Evolutionary conservation across 2,329 filamentous ascomycete species (phyloP), one percentile per base, ranked within the genome.

Genomic region (Rachicladosporium sp.): DNA sequence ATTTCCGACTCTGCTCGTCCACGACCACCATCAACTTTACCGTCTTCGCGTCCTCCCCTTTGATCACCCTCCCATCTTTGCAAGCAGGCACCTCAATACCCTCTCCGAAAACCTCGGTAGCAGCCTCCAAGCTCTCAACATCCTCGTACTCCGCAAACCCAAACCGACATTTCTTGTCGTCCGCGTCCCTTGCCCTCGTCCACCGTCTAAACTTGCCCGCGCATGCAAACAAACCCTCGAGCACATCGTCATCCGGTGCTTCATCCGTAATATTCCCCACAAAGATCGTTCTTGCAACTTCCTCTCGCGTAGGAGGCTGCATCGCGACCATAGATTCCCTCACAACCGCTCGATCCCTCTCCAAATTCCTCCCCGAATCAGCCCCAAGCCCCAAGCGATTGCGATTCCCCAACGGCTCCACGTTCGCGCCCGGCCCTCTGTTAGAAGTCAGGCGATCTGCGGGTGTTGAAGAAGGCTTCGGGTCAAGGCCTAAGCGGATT

Each of bases 61-160:
- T 56, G 15, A 51, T 43, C 39, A 65, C 53, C 8, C 51, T 54
- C 46, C 61, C 50, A 51, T 65, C 66, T 15, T 60, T 89, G 59
- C 79, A 82, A 31, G 78, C 68, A 23, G 91, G 91, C 36, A 96
- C 76, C 56, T 86, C 71, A 46, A 95, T 70, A 53, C 89, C 80
- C 52, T 91, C 80, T 57, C 78, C 78, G 51, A 95, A 74, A 41
- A 94, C 75, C 59, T 93, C 86, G 41, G 88, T 78, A 33, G 89
- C 91, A 33, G 80, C 80, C 58, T 81, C 78, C 50, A 98, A 69
- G 48, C 87, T 89, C 60, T 94, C 84, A 15, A 80, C 78, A 59
- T 96, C 88, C 46, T 94, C 89, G 61, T 83, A 98, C 62, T 95
- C 83, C 43, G 89, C 91, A 63, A 98, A 96, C 10, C 89, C 91